phyloP scores from a whole-genome alignment of 148 eudicot genomes.

The Fallopia convolvulus region DNA sequence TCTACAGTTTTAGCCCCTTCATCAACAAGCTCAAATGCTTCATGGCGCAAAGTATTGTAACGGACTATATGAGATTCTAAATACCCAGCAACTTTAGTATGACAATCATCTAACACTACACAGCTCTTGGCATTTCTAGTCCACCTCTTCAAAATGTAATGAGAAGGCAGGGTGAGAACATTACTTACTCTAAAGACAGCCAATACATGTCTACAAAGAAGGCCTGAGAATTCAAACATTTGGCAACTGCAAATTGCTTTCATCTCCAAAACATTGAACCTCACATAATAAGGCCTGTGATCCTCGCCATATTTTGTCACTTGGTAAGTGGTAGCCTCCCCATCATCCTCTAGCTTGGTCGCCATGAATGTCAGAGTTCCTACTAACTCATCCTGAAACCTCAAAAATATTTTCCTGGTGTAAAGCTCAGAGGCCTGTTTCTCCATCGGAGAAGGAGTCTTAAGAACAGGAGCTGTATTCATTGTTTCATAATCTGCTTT shows the following conservation, averaged over 20 bases:
- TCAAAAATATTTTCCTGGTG: conserved; percentile 37
- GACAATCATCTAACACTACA: conserved; percentile 35
- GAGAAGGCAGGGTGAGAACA: conserved; percentile 45
- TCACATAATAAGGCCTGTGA: conserved; percentile 34
- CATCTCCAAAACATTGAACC: conserved; percentile 37
- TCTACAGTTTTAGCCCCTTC: conserved; percentile 38
- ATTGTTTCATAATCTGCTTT: conserved; percentile 53
- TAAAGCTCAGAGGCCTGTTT: conserved; percentile 43
- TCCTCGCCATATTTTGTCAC: conserved; percentile 50
- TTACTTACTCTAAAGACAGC: conserved; percentile 52
- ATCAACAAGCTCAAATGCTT: conserved; percentile 44
- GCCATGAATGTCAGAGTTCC: conserved; percentile 51
- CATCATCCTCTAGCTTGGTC: conserved; percentile 39
- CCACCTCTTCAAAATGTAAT: conserved; percentile 50
- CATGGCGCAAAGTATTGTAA: conserved; percentile 38
- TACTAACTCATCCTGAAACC: conserved; percentile 57
- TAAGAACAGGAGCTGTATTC: conserved; percentile 34
- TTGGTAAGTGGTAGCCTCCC: conserved; percentile 27
- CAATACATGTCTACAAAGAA: conserved; percentile 48
- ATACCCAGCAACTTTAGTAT: conserved; percentile 18
- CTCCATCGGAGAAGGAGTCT: conserved; percentile 63
- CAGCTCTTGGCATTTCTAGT: conserved; percentile 56
- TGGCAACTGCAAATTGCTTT: conserved; percentile 50
- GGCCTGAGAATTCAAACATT: conserved; percentile 56
- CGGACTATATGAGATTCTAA: conserved; percentile 44